phyloP scores from a whole-genome alignment of 2,329 filamentous ascomycete genomes.

The Diaporthe velutina region DNA sequence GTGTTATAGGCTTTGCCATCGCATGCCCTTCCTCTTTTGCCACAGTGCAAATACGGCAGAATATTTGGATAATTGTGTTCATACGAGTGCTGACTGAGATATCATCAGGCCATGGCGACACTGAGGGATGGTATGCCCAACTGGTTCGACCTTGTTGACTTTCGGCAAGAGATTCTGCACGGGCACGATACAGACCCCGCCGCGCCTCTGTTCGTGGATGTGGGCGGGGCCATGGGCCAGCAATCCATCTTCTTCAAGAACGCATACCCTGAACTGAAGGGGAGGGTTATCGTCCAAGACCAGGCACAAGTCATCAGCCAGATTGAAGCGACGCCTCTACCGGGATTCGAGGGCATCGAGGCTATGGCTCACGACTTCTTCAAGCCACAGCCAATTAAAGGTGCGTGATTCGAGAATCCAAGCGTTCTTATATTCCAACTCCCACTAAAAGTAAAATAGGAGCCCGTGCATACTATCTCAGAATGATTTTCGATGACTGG shows the following conservation, averaged over 20 bases:
- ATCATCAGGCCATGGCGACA: constrained; percentile 12
- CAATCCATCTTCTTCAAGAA: constrained; percentile 1
- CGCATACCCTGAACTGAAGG: background rate
- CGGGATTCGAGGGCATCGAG: background rate
- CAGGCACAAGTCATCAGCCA: background rate
- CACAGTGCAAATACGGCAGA: background rate
- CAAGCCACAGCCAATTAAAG: constrained; percentile 7
- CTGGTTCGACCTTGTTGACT: constrained; percentile 13
- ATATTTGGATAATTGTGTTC: background rate
- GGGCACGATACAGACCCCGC: background rate
- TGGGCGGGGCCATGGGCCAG: constrained; percentile 10
- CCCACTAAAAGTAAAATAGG: background rate
- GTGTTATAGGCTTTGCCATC: background rate
- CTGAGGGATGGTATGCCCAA: constrained; percentile 16
- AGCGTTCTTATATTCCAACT: background rate
- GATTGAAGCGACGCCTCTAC: background rate
- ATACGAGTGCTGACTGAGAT: background rate
- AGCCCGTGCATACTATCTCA: constrained; percentile 8
- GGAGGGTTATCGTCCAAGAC: constrained; percentile 16
- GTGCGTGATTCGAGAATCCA: background rate
- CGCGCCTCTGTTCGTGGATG: background rate
- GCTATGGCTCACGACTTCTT: constrained; percentile 11
- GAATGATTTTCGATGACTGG: constrained; percentile 1
- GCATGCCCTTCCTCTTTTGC: background rate
- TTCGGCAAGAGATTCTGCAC: background rate